Conservation (phyloP, 2,329 filamentous ascomycete species). For the Byssochlamys sp. region DNA sequence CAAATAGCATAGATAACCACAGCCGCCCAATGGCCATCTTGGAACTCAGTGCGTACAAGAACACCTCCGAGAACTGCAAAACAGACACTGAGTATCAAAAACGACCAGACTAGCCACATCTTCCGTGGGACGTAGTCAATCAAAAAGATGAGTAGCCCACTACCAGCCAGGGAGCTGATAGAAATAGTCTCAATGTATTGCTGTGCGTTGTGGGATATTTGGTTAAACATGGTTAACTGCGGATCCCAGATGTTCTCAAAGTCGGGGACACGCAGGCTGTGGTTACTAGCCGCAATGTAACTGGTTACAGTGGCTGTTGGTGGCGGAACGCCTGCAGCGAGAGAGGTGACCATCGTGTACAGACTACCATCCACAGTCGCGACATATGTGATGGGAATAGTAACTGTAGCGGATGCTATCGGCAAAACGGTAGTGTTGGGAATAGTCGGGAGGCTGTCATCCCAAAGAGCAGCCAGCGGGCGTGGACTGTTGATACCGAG, state of each 20-base stretch:
- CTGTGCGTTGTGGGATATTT: constrained; percentile 2
- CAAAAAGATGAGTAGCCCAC: constrained; percentile 5
- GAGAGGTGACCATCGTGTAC: constrained; percentile 20
- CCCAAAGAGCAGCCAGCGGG: constrained; percentile 15
- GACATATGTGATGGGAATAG: constrained; percentile 19
- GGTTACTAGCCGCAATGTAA: not conserved
- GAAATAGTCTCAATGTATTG: constrained; percentile 18
- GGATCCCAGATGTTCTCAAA: constrained; percentile 4
- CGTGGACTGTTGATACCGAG: constrained; percentile 32
- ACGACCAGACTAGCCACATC: constrained; percentile 2
- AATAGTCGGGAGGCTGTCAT: constrained; percentile 6
- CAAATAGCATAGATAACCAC: constrained; percentile 31
- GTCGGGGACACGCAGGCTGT: not conserved
- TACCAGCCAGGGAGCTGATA: constrained; percentile 17
- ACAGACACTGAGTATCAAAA: constrained; percentile 1
- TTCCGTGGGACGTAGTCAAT: constrained; percentile 4
- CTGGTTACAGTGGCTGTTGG: constrained; percentile 3
- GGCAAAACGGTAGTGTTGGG: constrained; percentile 15
- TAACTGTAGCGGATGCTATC: constrained; percentile 13
- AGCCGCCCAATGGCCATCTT: constrained; percentile 13
- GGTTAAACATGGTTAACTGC: constrained; percentile 1
- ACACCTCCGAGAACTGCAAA: constrained; percentile 3
- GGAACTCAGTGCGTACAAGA: not conserved
- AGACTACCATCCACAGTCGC: constrained; percentile 23
- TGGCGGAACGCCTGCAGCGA: constrained; percentile 14